Percentiles rank a stretch among this genome's conserved stretches.
These are phyloP conservation scores for Monilinia vaccinii-corymbosi DNA, from an alignment of 2,329 filamentous ascomycete species.

Conservation along the genomic window DNA sequence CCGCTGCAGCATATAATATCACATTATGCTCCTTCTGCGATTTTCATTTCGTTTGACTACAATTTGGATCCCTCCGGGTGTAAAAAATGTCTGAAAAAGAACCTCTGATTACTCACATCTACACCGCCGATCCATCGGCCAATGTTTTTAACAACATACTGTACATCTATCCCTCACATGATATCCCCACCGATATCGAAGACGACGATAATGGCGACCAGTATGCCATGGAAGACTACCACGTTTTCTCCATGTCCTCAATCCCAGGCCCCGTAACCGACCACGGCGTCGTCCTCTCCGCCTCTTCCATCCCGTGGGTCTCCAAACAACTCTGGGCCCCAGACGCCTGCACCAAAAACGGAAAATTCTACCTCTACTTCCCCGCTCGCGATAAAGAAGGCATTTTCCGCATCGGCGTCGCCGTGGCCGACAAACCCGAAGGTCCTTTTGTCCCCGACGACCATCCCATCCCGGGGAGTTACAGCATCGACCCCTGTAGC, in stretches of 20 bases:
- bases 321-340: slow-evolving; percentile 75
- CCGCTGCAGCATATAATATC: neutral
- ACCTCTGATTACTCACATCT: slow-evolving; percentile 65
- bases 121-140: slow-evolving; percentile 72
- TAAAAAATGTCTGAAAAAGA: slow-evolving; percentile 10
- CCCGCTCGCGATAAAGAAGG: slow-evolving; percentile 62
- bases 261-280: slow-evolving; percentile 49
- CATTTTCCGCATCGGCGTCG: slow-evolving; percentile 68
- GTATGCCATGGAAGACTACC: slow-evolving; percentile 79
- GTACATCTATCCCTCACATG: slow-evolving; percentile 76
- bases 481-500: slow-evolving; percentile 67
- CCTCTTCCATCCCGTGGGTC: slow-evolving; percentile 64
- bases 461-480: slow-evolving; percentile 57
- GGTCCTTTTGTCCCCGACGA: slow-evolving; percentile 62
- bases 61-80: neutral
- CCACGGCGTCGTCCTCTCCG: slow-evolving; percentile 60
- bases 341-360: slow-evolving; percentile 60
- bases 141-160: slow-evolving; percentile 69
- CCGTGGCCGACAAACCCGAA: slow-evolving; percentile 51
- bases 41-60: neutral
- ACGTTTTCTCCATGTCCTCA: slow-evolving; percentile 56
- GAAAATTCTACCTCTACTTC: slow-evolving; percentile 69
- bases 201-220: slow-evolving; percentile 82
- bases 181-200: slow-evolving; percentile 62
- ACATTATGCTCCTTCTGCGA: neutral